Evolutionary conservation across 2,329 filamentous ascomycete genomes (phyloP).

Genomic region (Stromatinia cepivora): DNA sequence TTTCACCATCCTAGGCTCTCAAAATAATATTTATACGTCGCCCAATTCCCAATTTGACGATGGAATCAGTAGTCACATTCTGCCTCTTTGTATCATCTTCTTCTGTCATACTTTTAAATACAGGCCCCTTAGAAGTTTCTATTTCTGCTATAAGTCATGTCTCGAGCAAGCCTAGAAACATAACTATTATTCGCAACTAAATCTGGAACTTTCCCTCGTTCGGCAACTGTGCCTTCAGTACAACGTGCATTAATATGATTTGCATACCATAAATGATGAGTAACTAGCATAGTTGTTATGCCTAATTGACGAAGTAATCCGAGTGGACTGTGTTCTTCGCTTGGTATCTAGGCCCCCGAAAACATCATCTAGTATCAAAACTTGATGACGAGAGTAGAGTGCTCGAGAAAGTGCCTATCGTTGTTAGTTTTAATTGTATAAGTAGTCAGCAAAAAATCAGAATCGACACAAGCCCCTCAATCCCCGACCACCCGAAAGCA

Average conservation of each 20-base stretch:
- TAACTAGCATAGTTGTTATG: slow-evolving; percentile 44
- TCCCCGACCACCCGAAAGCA: slow-evolving; percentile 74
- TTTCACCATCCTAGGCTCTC: slow-evolving; percentile 26
- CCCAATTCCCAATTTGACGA: slow-evolving; percentile 30
- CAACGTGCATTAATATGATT: slow-evolving; percentile 40
- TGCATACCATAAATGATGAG: slow-evolving; percentile 34
- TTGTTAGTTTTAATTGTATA: neutral
- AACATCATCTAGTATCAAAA: slow-evolving; percentile 38
- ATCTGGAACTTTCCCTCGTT: slow-evolving; percentile 37
- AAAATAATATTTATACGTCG: slow-evolving; percentile 31
- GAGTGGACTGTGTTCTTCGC: slow-evolving; percentile 30
- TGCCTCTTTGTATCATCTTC: slow-evolving; percentile 24
- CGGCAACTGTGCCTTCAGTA: slow-evolving; percentile 37
- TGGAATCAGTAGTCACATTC: slow-evolving; percentile 30
- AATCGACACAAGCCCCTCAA: slow-evolving; percentile 61
- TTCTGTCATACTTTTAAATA: neutral
- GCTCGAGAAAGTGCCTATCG: slow-evolving; percentile 56
- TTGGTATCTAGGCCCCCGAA: slow-evolving; percentile 39
- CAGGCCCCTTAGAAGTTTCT: neutral
- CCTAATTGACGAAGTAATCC: slow-evolving; percentile 33
- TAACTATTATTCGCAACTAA: slow-evolving; percentile 28
- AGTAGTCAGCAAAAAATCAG: slow-evolving; percentile 43
- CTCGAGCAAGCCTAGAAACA: slow-evolving; percentile 28
- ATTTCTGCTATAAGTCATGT: slow-evolving; percentile 25
- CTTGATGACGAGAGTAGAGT: slow-evolving; percentile 41